A percentile compares a stretch with the other conserved stretches of the same genome.
phyloP scores from a whole-genome alignment of 176 grass and related monocot species.

The Tillandsia leiboldiana region DNA sequence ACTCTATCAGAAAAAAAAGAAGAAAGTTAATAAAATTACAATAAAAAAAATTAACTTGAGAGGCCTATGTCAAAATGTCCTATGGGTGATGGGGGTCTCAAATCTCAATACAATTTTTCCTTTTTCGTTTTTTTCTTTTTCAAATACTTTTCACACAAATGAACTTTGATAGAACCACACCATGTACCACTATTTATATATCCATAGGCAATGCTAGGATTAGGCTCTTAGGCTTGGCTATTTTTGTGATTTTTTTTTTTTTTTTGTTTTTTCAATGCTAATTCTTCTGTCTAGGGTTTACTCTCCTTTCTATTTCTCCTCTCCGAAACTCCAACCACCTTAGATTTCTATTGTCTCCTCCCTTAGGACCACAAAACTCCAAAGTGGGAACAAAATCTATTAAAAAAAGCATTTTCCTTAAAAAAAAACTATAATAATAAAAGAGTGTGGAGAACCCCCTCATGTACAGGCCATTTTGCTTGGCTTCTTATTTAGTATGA shows the following conservation, averaged over 20 bases:
- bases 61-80: too few species aligned
- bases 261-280: not conserved
- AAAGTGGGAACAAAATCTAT: constrained; percentile 16
- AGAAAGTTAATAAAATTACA: too few species aligned
- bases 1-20: too few species aligned
- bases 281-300: constrained; percentile 39
- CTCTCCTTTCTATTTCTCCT: constrained; percentile 9
- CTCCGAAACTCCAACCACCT: constrained; percentile 9
- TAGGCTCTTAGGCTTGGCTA: not conserved
- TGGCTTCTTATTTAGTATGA: not conserved
- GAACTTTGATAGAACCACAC: not conserved
- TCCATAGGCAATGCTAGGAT: not conserved
- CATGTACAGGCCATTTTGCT: not conserved
- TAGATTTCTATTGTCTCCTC: constrained; percentile 13
- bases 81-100: too few species aligned
- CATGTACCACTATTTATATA: not conserved
- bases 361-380: constrained; percentile 16
- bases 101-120: too few species aligned
- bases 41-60: too few species aligned
- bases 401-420: too few species aligned
- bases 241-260: not conserved
- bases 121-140: too few species aligned
- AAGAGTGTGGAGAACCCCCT: not conserved
- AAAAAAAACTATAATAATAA: too few species aligned
- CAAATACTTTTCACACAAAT: not conserved